Evolutionary conservation across 2,329 filamentous ascomycete genomes (phyloP), one percentile per base, ranked within the genome.

Genomic region (Lachnellula cervina): DNA sequence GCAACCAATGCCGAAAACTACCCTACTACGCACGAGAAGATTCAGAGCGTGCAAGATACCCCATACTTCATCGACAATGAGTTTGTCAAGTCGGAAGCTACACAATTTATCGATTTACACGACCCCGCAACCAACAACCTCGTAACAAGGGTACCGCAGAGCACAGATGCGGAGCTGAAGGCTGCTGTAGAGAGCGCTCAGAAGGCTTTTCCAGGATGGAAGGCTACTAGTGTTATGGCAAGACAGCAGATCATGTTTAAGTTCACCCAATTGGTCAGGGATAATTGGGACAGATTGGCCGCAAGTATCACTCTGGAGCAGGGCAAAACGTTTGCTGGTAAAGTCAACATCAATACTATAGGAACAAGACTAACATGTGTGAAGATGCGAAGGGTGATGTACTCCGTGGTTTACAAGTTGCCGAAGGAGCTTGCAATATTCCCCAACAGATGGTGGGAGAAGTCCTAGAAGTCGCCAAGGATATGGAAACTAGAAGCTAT

Each of bases 221-320:
- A 78, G 65, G 78, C 80, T 61, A 92, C 83, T 25, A 89, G 83
- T 69, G 76, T 93, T 61, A 79, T 94, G 62, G 77, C 81, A 60
- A 80, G 89, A 60, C 89, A 94, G 78, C 84, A 89, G 75, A 86
- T 93, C 74, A 90, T 93, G 87, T 93, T 94, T 80, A 88, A 87
- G 73, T 91, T 90, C 67, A 88, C 90, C 35, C 80, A 80, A 34
- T 76, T 94, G 68, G 90, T 94, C 70, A 79, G 88, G 51, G 86
- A 92, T 74, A 87, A 94, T 75, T 92, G 88, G 88, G 89, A 94
- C 71, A 80, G 89, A 17, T 75, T 94, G 63, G 89, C 89, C 16
- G 89, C 89, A 13, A 90, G 87, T 75, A 94, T 94, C 71, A 92
- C 88, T 6, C 79, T 93, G 55, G 89, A 94, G 77, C 89, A 94